phyloP scores from a whole-genome alignment of 352 stramenopile species.

The Nothophytophthora sp. region DNA sequence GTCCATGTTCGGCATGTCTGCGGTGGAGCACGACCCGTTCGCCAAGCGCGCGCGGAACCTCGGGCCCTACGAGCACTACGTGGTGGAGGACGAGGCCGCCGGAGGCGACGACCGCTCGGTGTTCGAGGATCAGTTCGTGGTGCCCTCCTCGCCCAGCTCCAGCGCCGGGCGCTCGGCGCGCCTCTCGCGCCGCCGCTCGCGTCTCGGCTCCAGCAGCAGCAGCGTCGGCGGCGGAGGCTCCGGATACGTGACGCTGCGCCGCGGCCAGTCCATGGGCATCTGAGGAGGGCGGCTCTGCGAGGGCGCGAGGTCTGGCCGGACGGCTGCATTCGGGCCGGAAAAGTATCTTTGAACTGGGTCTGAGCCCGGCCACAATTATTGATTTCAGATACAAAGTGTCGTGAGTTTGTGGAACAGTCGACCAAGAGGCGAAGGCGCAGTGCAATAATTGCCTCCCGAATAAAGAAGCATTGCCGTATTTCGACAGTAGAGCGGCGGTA shows the following conservation, averaged over 20 bases:
- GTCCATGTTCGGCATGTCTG: slow-evolving; percentile 65
- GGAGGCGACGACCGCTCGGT: slow-evolving; percentile 22
- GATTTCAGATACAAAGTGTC: too few relatives aligned
- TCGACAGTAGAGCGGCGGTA: too few relatives aligned
- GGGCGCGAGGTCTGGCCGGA: too few relatives aligned
- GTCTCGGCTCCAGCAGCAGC: slow-evolving; percentile 19
- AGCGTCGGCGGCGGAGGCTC: slow-evolving; percentile 17
- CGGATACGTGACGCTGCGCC: slow-evolving; percentile 18
- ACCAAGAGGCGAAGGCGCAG: too few relatives aligned
- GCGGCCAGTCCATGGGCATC: slow-evolving; percentile 18
- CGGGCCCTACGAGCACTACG: slow-evolving; percentile 63
- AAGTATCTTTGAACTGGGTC: too few relatives aligned
- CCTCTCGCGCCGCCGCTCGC: slow-evolving; percentile 20
- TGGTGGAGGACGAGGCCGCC: slow-evolving; percentile 47
- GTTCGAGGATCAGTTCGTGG: slow-evolving; percentile 29
- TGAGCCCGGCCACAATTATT: too few relatives aligned
- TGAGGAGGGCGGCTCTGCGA: too few relatives aligned
- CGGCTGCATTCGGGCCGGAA: too few relatives aligned
- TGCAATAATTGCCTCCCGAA: too few relatives aligned
- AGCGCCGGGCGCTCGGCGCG: slow-evolving; percentile 7
- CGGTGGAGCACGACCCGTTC: slow-evolving; percentile 58
- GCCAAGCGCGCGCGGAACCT: slow-evolving; percentile 34
- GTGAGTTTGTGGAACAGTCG: too few relatives aligned
- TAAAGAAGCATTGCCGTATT: too few relatives aligned
- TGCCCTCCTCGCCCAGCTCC: slow-evolving; percentile 22